Conservation (phyloP, 73 alveolate genomes). For the Stentor coeruleus region DNA sequence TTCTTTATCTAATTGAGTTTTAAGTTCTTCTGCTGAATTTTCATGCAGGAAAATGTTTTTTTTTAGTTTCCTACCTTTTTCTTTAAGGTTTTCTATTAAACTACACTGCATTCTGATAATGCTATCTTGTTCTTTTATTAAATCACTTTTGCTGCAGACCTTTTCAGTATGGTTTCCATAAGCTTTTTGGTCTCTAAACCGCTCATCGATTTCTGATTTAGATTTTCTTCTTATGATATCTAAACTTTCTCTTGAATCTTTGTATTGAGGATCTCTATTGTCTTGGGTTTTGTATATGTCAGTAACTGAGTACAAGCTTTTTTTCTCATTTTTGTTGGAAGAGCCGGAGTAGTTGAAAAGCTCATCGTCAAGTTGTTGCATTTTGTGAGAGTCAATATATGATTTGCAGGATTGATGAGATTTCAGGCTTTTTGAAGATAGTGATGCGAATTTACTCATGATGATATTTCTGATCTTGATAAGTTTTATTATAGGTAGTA, state of each 20-base stretch:
- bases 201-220: neutral
- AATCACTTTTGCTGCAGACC: neutral
- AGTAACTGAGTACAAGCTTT: neutral
- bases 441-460: no score
- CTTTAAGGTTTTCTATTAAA: neutral
- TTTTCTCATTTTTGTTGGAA: no score
- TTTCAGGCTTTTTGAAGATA: no score
- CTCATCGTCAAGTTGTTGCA: no score
- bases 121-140: neutral
- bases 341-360: no score
- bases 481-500: no score
- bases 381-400: no score
- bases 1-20: neutral
- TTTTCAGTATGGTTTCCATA: neutral
- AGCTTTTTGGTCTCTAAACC: neutral
- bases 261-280: neutral
- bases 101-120: neutral
- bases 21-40: neutral
- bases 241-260: neutral
- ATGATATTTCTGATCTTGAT: no score
- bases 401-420: no score
- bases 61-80: neutral
- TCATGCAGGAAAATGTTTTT: no score
- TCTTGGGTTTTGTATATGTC: neutral
- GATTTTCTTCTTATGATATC: neutral